Base-by-base conservation (phyloP, 805 yeast species). In the Cephaloascus albidus region DNA sequence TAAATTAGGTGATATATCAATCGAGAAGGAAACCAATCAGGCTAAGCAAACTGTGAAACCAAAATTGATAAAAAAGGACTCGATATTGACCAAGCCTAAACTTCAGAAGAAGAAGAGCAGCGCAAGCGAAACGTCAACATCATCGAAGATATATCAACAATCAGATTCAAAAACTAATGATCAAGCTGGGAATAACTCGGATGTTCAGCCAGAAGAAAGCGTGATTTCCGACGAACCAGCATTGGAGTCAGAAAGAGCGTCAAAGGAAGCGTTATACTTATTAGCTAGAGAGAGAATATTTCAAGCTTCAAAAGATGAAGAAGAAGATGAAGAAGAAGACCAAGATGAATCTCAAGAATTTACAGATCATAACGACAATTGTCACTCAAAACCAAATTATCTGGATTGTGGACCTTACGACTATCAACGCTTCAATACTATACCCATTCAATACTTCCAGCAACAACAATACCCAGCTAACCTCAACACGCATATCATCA, bases 261-360 rank as follows among this genome's bases (percentile, higher is more conserved):
- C 54, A 12, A 56, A 53, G 38, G 58, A 62, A 35, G 70, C 65
- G 12, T 52, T 62, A 26, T 67, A 67, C 43, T 54, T 52, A 43
- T 60, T 60, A 43, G 59, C 66, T 10, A 48, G 72, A 26, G 64
- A 60, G 20, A 50, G 65, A 35, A 68, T 67, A 18, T 65, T 67
- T 43, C 42, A 53, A 37, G 57, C 50, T 10, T 20, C 18, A 12
- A 16, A 20, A n/a, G 18, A 16, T 20, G 34, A 27, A 16, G 41
- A 36, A 32, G 34, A 37, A 19, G 19, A 26, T n/a, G 36, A 36
- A 27, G 6, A 37, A 18, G 36, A 37, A 20, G 36, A 34, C 15
- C 17, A 36, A 19, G 16, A 20, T 19, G 27, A 15, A 17, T 27
- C 28, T 16, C 15, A 28, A 17, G 6, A 18, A n/a, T 10, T n/a